Evolutionary conservation across 768 basidiomycete species (phyloP), one percentile per base, ranked within the genome.

Genomic region (Postia placenta): DNA sequence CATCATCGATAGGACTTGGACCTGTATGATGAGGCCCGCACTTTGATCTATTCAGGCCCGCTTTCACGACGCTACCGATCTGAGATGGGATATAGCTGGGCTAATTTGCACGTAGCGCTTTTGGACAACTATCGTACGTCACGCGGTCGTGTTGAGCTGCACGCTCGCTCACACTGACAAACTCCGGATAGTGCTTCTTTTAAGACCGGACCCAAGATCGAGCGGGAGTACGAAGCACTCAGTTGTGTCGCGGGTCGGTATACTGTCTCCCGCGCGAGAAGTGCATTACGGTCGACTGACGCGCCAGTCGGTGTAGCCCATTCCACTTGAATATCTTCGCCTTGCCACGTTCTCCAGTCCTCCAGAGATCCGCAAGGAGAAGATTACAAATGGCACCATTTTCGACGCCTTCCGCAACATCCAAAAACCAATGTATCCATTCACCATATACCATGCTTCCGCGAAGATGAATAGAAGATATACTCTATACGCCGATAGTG

Each of bases 291-390:
- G n/a, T n/a, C n/a, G n/a, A n/a, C n/a, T n/a, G n/a, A n/a, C n/a
- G n/a, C n/a, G n/a, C n/a, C n/a, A n/a, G n/a, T n/a, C n/a, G n/a
- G n/a, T 42, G 4, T 53, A 92, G 90, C 90, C 90, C 24, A 77
- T 92, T 47, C 85, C 88, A 3, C 67, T 92, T 2, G 83, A 85
- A 30, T 91, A 83, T 54, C 75, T 92, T n/a, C 80, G 79, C 15
- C 71, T 91, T 6, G 87, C 76, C 24, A 67, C 74, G 14, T 92
- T 92, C 60, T 69, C 74, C 17, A 71, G 61, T 1, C 69, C 76
- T 5, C 68, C 80, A 4, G 90, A 89, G 55, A 70, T 65, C 42
- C 78, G 87, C 27, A 82, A 76, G 59, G 86, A 84, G 53, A 75
- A 74, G 38, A 57, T 69, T 14, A 82, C 85, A 43, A 81, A 79